Base-by-base conservation (phyloP, 306 rosid genomes). In the Lotus japonicus region DNA sequence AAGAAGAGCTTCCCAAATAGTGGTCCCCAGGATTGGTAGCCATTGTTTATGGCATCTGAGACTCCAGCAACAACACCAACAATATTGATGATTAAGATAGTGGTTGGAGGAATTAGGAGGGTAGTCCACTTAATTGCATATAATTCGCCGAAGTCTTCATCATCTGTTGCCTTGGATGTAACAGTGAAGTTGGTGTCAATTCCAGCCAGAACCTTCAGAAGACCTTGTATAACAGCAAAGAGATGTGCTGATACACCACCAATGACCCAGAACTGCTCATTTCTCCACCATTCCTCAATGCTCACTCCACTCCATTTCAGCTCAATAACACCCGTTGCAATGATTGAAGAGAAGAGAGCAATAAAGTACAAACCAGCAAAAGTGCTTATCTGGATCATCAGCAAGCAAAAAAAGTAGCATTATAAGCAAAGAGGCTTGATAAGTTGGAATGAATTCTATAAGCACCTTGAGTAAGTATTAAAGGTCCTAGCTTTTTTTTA, bases 261-360 rank as follows among this genome's bases (percentile, higher is more conserved):
- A 72, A 91, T 91, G 69, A 91, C 96, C 96, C 95, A 91, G 67
- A 91, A 91, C 67, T 91, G 96, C 80, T 92, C 97, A 59, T 89
- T 92, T 77, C 96, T 92, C 97, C 97, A 92, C 97, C 96, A 87
- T 74, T 92, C 97, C 68, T 91, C 97, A 8, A 91, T 91, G 85
- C 91, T 89, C 21, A 91, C 97, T 74, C 95, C 96, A 69, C 96
- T 88, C 97, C 97, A 91, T 81, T 84, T 87, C 74, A 91, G 80
- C 86, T 88, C 97, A 28, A 92, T 91, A 60, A 89, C 52, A 17
- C 92, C 95, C 0, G 97, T 85, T 1, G 87, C 94, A 5, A 85
- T 61, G 96, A 92, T 89, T 33, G 96, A 87, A n/a, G 80, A 42
- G 84, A 92, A 92, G 61, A 92, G 77, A 51, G 91, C 88, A 58